Conservation (phyloP, 73 alveolate genomes). For the Paramecium bursaria region DNA sequence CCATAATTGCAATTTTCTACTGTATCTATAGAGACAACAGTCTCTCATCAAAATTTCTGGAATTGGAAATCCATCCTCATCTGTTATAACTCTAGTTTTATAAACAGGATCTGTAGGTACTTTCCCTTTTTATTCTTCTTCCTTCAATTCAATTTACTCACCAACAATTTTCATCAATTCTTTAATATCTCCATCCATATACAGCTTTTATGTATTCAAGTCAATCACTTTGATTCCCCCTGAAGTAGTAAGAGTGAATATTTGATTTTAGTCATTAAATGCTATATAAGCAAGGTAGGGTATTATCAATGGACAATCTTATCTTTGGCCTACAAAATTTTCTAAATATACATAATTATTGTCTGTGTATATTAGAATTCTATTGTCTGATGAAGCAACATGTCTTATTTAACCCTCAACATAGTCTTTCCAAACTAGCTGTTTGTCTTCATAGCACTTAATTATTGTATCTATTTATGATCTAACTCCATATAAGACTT, state of each 20-base stretch:
- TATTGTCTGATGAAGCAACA: conserved; percentile 28
- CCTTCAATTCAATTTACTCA: conserved; percentile 35
- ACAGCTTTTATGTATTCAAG: background rate
- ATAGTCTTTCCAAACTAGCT: conserved; percentile 59
- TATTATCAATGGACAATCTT: conserved; percentile 38
- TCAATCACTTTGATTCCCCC: conserved; percentile 63
- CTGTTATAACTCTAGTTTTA: conserved; percentile 39
- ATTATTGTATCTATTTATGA: conserved; percentile 38
- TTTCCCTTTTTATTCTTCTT: conserved; percentile 58
- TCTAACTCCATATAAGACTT: conserved; percentile 6
- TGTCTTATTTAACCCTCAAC: conserved; percentile 57
- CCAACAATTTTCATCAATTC: conserved; percentile 20
- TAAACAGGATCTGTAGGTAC: conserved; percentile 42
- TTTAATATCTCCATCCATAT: conserved; percentile 55
- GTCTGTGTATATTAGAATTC: conserved; percentile 51
- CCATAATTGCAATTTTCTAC: conserved; percentile 31
- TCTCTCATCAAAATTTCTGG: conserved; percentile 28
- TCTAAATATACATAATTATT: conserved; percentile 31
- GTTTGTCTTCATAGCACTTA: conserved; percentile 1
- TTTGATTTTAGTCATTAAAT: conserved; percentile 34
- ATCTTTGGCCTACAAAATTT: conserved; percentile 50
- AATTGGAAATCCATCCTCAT: conserved; percentile 57
- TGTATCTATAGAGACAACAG: conserved; percentile 34
- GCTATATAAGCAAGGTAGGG: conserved; percentile 45
- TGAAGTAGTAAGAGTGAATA: conserved; percentile 35